A percentile compares a stretch with the other conserved stretches of the same genome.
Evolutionary conservation across 345 rosid species (phyloP).

Genomic region (Lepidium aucheri): DNA sequence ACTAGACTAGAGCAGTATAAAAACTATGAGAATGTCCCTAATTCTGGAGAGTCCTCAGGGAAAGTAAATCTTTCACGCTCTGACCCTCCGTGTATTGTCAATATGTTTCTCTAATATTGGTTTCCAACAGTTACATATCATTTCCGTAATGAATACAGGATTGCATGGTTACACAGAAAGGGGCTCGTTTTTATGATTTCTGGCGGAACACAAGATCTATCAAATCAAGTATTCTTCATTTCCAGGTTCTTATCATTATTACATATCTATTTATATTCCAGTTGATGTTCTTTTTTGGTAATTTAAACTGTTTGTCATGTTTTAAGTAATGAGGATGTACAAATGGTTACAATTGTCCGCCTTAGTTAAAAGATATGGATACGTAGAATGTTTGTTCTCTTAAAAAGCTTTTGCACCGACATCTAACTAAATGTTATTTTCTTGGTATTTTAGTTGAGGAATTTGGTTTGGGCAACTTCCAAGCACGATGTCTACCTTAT

Average conservation of each 20-base stretch:
- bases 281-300: not conserved
- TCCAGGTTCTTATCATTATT: conserved; percentile 36
- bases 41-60: conserved; percentile 52
- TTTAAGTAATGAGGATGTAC: not conserved
- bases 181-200: conserved; percentile 49
- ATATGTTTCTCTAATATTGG: not conserved
- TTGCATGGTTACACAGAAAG: conserved; percentile 49
- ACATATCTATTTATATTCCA: not conserved
- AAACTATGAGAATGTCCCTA: conserved; percentile 69
- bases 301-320: not conserved
- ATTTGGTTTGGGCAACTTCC: conserved; percentile 81
- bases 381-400: not conserved
- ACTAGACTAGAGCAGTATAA: conserved; percentile 80
- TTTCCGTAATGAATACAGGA: conserved; percentile 30
- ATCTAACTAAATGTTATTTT: not conserved
- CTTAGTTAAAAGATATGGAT: not conserved
- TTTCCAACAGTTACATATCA: not conserved
- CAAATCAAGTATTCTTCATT: conserved; percentile 71
- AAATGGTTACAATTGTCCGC: not conserved
- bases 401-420: not conserved
- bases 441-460: conserved; percentile 55
- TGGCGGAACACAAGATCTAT: conserved; percentile 60
- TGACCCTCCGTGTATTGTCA: not conserved
- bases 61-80: conserved; percentile 33
- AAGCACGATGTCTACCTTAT: conserved; percentile 72